A percentile compares a stretch with the other conserved stretches of the same genome.
These are phyloP conservation scores for Apiotrichum veenhuisii DNA, from an alignment of 1,284 basidiomycete species.

Conservation along the genomic window DNA sequence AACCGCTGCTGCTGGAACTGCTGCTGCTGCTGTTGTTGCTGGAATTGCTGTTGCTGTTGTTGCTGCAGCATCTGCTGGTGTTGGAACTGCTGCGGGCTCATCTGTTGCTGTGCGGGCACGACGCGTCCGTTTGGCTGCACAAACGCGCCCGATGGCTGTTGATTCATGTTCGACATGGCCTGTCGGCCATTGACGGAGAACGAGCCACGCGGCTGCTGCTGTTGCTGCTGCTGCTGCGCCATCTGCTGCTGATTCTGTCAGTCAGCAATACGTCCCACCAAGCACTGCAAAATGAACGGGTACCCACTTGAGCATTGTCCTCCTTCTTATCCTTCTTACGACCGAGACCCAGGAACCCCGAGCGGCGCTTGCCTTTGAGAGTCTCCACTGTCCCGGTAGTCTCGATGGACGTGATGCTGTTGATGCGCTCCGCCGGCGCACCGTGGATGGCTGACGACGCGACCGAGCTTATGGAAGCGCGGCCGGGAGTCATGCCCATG, in stretches of 20 bases:
- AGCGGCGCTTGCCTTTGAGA: constrained; percentile 15
- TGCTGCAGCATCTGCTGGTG: background rate
- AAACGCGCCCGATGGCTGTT: background rate
- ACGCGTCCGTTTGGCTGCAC: constrained; percentile 3
- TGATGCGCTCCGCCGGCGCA: constrained; percentile 3
- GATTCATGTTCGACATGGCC: background rate
- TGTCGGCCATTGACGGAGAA: constrained; percentile 14
- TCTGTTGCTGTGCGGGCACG: background rate
- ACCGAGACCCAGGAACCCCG: constrained; percentile 18
- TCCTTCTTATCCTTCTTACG: constrained; percentile 22
- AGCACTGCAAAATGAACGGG: background rate
- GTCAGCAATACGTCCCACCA: background rate
- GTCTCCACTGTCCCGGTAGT: constrained; percentile 10
- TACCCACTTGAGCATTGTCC: background rate
- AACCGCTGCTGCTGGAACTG: background rate
- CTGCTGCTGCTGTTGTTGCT: constrained; percentile 12
- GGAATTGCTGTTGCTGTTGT: background rate
- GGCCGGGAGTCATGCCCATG: background rate
- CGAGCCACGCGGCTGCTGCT: constrained; percentile 1
- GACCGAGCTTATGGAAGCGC: constrained; percentile 13
- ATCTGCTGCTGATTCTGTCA: background rate
- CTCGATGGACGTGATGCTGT: constrained; percentile 12
- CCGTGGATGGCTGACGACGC: constrained; percentile 10
- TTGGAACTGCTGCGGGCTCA: background rate
- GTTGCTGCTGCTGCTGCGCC: background rate